A percentile compares a stretch with the other conserved stretches of the same genome.
Conservation (phyloP, 2,329 filamentous ascomycete genomes). For the Polytolypa hystricis region DNA sequence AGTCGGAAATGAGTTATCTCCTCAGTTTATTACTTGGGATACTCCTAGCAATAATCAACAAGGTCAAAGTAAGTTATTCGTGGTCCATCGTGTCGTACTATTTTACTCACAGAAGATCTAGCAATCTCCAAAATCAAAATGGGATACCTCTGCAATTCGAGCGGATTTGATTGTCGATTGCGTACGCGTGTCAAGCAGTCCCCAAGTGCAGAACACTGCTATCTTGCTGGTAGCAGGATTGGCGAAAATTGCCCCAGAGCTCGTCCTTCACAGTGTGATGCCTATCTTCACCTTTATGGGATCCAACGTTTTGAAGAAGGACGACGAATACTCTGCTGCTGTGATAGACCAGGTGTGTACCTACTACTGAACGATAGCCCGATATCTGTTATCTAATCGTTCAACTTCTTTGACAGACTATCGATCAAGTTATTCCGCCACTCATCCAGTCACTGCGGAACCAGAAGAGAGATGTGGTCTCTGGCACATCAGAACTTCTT, state of each 20-base stretch:
- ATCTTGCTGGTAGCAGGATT: constrained; percentile 78
- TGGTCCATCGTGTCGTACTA: constrained; percentile 7
- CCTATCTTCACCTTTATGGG: constrained; percentile 99
- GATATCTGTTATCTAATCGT: not conserved
- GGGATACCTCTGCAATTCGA: constrained; percentile 70
- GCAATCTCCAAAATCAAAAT: constrained; percentile 33
- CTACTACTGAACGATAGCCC: not conserved
- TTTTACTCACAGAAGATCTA: constrained; percentile 4
- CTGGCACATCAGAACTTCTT: constrained; percentile 78
- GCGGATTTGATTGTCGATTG: constrained; percentile 89
- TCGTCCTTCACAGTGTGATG: constrained; percentile 95
- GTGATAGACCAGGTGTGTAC: constrained; percentile 61
- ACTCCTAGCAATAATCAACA: constrained; percentile 71
- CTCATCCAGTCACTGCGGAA: constrained; percentile 75
- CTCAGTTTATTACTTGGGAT: constrained; percentile 75
- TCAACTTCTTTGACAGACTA: constrained; percentile 47
- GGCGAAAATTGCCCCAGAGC: constrained; percentile 75
- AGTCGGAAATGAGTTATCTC: constrained; percentile 81
- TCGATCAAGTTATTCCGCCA: constrained; percentile 86
- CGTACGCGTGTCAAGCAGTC: constrained; percentile 80
- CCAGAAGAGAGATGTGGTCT: constrained; percentile 63
- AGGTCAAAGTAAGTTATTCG: constrained; percentile 43
- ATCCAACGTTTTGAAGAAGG: constrained; percentile 77
- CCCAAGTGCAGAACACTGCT: constrained; percentile 86
- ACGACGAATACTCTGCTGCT: constrained; percentile 92